Conservation (phyloP, 2,329 filamentous ascomycete genomes). For the Alternaria sp. region DNA sequence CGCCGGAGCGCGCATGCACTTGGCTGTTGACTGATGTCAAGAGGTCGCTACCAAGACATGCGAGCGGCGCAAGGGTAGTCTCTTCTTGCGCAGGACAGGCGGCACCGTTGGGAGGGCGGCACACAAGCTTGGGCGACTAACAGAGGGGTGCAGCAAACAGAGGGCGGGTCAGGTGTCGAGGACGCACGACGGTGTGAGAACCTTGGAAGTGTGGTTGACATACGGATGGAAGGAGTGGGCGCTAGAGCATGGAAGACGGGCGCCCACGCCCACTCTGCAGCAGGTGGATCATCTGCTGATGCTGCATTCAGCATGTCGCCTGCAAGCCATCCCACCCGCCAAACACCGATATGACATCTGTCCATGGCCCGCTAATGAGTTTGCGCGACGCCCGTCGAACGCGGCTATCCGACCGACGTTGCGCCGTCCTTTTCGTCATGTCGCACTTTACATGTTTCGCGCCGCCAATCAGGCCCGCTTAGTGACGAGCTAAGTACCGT, state of each 20-base stretch:
- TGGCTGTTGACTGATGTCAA: slow-evolving; percentile 31
- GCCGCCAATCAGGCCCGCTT: neutral
- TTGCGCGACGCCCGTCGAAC: neutral
- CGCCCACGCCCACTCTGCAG: neutral
- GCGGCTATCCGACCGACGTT: slow-evolving; percentile 9
- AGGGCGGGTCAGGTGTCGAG: slow-evolving; percentile 13
- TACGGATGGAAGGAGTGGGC: slow-evolving; percentile 1
- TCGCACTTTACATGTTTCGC: neutral
- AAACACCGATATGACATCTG: slow-evolving; percentile 1
- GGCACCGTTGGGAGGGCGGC: slow-evolving; percentile 3
- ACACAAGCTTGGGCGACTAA: slow-evolving; percentile 2
- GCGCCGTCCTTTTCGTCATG: slow-evolving; percentile 12
- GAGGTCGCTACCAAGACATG: slow-evolving; percentile 23
- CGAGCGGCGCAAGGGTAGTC: slow-evolving; percentile 20
- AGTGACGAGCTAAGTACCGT: neutral
- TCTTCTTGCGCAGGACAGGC: slow-evolving; percentile 1
- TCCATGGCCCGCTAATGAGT: neutral
- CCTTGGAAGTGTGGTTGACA: slow-evolving; percentile 1
- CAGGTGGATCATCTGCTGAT: slow-evolving; percentile 6
- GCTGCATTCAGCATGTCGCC: neutral
- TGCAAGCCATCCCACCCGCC: neutral
- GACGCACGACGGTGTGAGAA: slow-evolving; percentile 9
- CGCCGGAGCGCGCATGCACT: slow-evolving; percentile 42
- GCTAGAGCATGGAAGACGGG: slow-evolving; percentile 6
- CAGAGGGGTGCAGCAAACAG: slow-evolving; percentile 8